phyloP scores from a whole-genome alignment of 139 green algal genomes.

The Chlorella sp. region DNA sequence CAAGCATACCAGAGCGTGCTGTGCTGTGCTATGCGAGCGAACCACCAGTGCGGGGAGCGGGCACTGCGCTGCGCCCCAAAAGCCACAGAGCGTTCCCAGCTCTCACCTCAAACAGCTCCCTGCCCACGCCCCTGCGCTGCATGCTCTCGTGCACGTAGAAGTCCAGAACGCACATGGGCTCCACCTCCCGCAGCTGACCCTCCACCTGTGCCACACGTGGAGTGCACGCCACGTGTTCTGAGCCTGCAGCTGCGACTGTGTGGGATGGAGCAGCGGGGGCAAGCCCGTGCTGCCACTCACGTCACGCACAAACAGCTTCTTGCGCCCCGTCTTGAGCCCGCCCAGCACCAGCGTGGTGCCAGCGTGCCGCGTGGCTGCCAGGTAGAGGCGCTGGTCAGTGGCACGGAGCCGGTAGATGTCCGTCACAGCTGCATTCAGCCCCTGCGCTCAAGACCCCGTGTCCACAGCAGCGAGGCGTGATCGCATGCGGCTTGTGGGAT shows the following conservation, averaged over 20 bases:
- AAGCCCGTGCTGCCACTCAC: neutral
- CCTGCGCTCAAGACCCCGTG: too few relatives aligned
- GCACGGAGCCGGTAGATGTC: constrained; percentile 21
- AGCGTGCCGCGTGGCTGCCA: constrained; percentile 21
- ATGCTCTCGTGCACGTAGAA: constrained; percentile 79
- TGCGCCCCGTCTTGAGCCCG: constrained; percentile 60
- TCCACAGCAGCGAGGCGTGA: neutral
- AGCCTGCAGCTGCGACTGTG: neutral
- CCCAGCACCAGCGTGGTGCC: constrained; percentile 41
- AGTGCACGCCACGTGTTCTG: neutral
- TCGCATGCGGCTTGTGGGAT: neutral
- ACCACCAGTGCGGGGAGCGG: too few relatives aligned
- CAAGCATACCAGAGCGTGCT: too few relatives aligned
- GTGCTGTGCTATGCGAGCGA: too few relatives aligned
- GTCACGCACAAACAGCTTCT: constrained; percentile 42
- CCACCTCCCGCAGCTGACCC: constrained; percentile 37
- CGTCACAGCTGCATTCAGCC: constrained; percentile 20
- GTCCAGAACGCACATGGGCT: constrained; percentile 69
- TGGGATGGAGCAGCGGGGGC: neutral
- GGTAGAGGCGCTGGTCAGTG: constrained; percentile 36
- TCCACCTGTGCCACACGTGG: constrained; percentile 7
- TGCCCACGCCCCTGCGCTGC: constrained; percentile 63
- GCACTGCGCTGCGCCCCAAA: too few relatives aligned
- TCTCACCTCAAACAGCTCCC: constrained; percentile 55
- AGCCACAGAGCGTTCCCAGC: too few relatives aligned